Percentiles rank a stretch among this genome's conserved stretches.
Conservation (phyloP, 306 rosid genomes). For the Rubus idaeus region DNA sequence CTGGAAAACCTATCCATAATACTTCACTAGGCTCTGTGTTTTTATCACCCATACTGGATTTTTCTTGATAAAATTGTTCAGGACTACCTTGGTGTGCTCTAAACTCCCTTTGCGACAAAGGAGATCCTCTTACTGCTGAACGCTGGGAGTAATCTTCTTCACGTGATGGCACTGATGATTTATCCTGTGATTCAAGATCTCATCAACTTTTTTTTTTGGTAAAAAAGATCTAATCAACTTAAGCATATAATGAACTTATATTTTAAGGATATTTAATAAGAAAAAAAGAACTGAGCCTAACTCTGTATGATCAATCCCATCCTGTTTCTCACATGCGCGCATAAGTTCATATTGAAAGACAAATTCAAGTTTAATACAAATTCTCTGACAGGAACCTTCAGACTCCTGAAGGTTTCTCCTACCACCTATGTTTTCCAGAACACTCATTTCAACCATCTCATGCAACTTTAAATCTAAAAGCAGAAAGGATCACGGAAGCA, state of each 20-base stretch:
- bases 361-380: neutral
- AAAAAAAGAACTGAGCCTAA: neutral
- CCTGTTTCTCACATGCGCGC: neutral
- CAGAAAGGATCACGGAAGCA: neutral
- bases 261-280: neutral
- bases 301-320: neutral
- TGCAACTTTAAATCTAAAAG: neutral
- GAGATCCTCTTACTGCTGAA: constrained; percentile 59
- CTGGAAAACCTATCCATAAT: constrained; percentile 96
- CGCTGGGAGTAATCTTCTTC: constrained; percentile 60
- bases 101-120: constrained; percentile 59
- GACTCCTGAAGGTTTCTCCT: neutral
- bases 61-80: constrained; percentile 55
- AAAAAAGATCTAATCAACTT: constrained; percentile 30
- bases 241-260: constrained; percentile 26
- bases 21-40: constrained; percentile 88
- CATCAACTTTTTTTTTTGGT: constrained; percentile 18
- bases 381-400: neutral
- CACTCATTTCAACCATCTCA: neutral
- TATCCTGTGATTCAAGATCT: constrained; percentile 71
- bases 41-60: constrained; percentile 67
- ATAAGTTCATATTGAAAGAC: neutral
- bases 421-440: neutral
- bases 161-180: constrained; percentile 48
- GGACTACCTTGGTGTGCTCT: constrained; percentile 62